Evolutionary conservation across 2,329 filamentous ascomycete species (phyloP), one percentile per base, ranked within the genome.

Genomic region (Fusarium sp.): DNA sequence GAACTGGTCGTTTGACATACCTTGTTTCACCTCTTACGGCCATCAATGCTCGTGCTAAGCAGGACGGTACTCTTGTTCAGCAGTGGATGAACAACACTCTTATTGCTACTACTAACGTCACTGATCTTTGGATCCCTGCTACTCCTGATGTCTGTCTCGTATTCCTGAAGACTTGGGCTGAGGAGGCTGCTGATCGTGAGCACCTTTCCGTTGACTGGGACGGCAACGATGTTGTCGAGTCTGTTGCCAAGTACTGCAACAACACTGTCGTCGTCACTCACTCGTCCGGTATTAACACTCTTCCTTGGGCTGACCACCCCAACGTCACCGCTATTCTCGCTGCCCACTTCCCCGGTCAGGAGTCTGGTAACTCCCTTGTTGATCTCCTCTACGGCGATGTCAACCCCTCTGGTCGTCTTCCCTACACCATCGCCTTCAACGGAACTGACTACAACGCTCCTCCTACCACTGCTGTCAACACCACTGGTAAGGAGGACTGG

Each of bases 261-360:
- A 90, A 88, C 65, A 92, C 93, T 22, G 83, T 94, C 1, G 91
- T 94, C 0, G 85, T 94, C 3, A 85, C 91, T 3, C 91, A 94
- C 80, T 92, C 90, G 1, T 91, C 93, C 11, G 92, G 92, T 0
- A 87, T 93, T 64, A 82, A 92, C 22, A 85, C 93, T 76, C 90
- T 94, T 66, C 84, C 88, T 33, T 94, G 91, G 90, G 88, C 92
- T 72, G 86, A 93, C 72, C 85, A 92, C 12, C 87, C 90, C 3
- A 88, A 90, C 26, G 90, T 94, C 72, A 92, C 91, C 69, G 88
- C 90, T 38, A 88, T 94, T 18, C 81, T 94, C 28, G 87, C 92
- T 38, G 92, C 92, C 36, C 91, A 93, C 80, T 87, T 93, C 20
- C 92, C 92, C 0, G 92, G 92, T 14, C 91, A 94, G 77, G 91